These are phyloP conservation scores for Tylopilus intermedius DNA, from an alignment of 768 basidiomycete species.

Conservation along the genomic window DNA sequence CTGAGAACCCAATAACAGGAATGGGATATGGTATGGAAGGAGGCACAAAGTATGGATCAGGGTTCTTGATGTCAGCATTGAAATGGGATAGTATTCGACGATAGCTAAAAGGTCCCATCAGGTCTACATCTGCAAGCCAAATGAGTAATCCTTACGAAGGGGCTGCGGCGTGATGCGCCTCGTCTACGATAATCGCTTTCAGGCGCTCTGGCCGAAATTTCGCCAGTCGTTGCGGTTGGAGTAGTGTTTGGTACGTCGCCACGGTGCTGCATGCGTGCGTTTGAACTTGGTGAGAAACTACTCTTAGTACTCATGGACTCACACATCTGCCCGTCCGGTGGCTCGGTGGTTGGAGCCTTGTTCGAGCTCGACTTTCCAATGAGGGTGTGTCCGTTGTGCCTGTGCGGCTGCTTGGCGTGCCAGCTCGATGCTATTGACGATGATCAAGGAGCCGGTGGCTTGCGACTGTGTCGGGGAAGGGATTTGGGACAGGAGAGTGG, in stretches of 20 bases:
- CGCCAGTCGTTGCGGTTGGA: constrained; percentile 53
- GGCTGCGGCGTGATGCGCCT: constrained; percentile 94
- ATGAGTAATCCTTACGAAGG: constrained; percentile 59
- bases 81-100: constrained; percentile 82
- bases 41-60: constrained; percentile 40
- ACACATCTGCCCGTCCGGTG: constrained; percentile 83
- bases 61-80: constrained; percentile 56
- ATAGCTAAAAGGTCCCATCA: constrained; percentile 46
- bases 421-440: constrained; percentile 88
- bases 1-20: constrained; percentile 91
- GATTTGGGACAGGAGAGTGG: constrained; percentile 70
- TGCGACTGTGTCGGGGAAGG: constrained; percentile 37
- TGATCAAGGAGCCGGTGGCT: constrained; percentile 63
- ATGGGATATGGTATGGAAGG: constrained; percentile 45
- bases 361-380: constrained; percentile 86
- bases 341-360: constrained; percentile 75
- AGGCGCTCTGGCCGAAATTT: constrained; percentile 69
- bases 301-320: constrained; percentile 11
- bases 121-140: not conserved
- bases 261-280: constrained; percentile 52
- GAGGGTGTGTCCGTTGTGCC: constrained; percentile 58
- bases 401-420: constrained; percentile 81
- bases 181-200: constrained; percentile 82
- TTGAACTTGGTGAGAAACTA: not conserved
- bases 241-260: constrained; percentile 84